Evolutionary conservation across 2,329 filamentous ascomycete genomes (phyloP).

Genomic region (Beauveria sp.): DNA sequence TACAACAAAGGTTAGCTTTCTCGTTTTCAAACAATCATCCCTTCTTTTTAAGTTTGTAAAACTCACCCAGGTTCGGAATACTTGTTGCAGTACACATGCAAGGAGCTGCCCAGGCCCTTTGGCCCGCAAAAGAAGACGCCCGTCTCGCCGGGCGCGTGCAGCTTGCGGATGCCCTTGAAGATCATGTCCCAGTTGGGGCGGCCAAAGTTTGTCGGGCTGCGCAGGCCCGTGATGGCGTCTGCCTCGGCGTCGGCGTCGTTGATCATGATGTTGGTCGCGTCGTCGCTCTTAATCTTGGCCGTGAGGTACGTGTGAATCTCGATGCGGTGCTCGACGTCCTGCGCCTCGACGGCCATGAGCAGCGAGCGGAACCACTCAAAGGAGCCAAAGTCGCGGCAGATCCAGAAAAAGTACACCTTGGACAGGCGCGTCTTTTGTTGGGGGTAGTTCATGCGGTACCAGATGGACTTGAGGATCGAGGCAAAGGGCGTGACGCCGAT

Average conservation of each 20-base stretch:
- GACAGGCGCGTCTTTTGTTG: slow-evolving; percentile 69
- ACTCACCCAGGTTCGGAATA: slow-evolving; percentile 73
- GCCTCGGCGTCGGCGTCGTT: slow-evolving; percentile 79
- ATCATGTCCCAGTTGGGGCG: slow-evolving; percentile 88
- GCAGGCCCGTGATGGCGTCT: slow-evolving; percentile 75
- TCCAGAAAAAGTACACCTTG: slow-evolving; percentile 92
- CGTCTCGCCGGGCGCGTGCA: slow-evolving; percentile 64
- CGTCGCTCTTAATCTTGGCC: slow-evolving; percentile 77
- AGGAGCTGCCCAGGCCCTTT: slow-evolving; percentile 65
- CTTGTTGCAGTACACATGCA: slow-evolving; percentile 82
- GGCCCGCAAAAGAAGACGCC: slow-evolving; percentile 83
- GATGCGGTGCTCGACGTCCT: slow-evolving; percentile 76
- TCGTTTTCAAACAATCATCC: no score
- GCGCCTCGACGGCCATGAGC: slow-evolving; percentile 75
- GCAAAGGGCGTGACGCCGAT: slow-evolving; percentile 85
- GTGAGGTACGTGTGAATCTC: slow-evolving; percentile 88
- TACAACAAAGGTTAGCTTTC: slow-evolving; percentile 20
- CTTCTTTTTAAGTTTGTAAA: no score
- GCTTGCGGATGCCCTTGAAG: slow-evolving; percentile 73
- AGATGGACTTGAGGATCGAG: slow-evolving; percentile 82
- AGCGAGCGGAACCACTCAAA: slow-evolving; percentile 88
- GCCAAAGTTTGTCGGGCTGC: slow-evolving; percentile 78
- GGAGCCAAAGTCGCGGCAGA: slow-evolving; percentile 78
- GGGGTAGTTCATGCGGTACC: slow-evolving; percentile 87
- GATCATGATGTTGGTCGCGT: slow-evolving; percentile 88